Evolutionary conservation across 805 yeast species (phyloP), one percentile per base, ranked within the genome.

Genomic region (Nakazawaea siamensis): DNA sequence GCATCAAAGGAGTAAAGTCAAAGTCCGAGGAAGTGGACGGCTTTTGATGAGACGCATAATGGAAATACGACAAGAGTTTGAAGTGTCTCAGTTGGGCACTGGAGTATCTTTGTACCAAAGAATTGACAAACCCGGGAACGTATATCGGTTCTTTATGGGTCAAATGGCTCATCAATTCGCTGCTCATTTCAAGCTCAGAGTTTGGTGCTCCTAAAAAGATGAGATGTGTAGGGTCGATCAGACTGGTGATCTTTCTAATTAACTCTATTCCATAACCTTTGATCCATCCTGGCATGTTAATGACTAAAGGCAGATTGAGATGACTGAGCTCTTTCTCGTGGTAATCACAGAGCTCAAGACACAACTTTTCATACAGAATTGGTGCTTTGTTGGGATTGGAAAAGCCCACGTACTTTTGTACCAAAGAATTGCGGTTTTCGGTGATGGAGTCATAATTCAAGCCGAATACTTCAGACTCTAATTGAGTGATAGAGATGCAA

Each of bases 221-320:
- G 17, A 83, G 50, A 41, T 71, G 66, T 0, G 79, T 68, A 0
- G 94, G 84, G 18, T 62, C 55, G 2, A 71, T 52, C 8, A 52
- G 39, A 1, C 46, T 40, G 2, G 76, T 60, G 2, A 81, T 55
- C 18, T 64, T 58, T 12, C 55, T 61, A n/a, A 83, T 60, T 7
- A 87, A 56, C 31, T 75, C 79, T 12, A 78, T 63, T 0, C 97
- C 97, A 42, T 74, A 76, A 0, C 96, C 97, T 54, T 82, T 83
- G 20, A 86, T 71, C 95, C 95, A 87, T 0, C 95, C 95, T 0
- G 96, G 90, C 1, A 88, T 73, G 47, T 87, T 87, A 4, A 88
- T 66, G 1, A 87, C 52, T 3, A 86, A 55, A 12, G 60, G 68
- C 15, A 35, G 60, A 44, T 32, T 48, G 47, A 33, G 43, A 40